Evolutionary conservation across 1,284 basidiomycete genomes (phyloP).

Genomic region (Ganoderma meredithae): DNA sequence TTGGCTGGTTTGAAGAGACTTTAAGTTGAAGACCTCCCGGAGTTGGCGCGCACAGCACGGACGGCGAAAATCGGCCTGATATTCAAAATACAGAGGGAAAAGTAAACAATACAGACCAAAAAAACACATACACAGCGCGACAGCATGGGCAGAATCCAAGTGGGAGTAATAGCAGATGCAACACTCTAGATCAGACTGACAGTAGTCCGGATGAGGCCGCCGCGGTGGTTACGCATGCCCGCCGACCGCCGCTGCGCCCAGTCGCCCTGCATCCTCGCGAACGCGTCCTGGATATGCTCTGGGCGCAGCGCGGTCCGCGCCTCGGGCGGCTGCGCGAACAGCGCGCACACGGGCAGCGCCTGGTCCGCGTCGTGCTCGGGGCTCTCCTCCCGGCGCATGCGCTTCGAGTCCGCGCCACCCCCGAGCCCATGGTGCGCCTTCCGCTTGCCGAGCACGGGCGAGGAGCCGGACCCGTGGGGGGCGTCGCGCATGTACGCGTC

Average conservation of each 20-base stretch:
- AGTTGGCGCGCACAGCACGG: neutral
- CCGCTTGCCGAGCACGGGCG: conserved; percentile 74
- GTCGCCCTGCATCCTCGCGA: conserved; percentile 86
- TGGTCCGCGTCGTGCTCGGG: conserved; percentile 65
- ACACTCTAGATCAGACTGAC: conserved; percentile 74
- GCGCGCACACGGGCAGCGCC: conserved; percentile 67
- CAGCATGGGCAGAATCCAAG: neutral
- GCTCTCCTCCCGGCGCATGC: conserved; percentile 65
- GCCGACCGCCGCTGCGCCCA: conserved; percentile 81
- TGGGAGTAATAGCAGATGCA: neutral
- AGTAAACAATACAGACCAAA: neutral
- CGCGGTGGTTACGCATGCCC: conserved; percentile 89
- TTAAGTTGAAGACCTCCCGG: too few relatives aligned
- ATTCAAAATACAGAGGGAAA: neutral
- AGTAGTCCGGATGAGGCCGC: conserved; percentile 80
- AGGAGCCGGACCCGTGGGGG: conserved; percentile 51
- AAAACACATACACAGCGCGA: neutral
- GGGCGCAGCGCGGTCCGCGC: conserved; percentile 79
- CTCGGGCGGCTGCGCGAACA: conserved; percentile 84
- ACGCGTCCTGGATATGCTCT: conserved; percentile 90
- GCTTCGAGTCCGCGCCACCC: conserved; percentile 55
- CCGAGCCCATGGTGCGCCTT: conserved; percentile 54
- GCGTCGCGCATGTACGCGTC: conserved; percentile 74
- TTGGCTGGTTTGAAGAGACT: too few relatives aligned
- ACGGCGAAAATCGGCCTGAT: neutral